These are phyloP conservation scores for Paramecium bursaria DNA, from an alignment of 73 alveolate species.

Conservation along the genomic window DNA sequence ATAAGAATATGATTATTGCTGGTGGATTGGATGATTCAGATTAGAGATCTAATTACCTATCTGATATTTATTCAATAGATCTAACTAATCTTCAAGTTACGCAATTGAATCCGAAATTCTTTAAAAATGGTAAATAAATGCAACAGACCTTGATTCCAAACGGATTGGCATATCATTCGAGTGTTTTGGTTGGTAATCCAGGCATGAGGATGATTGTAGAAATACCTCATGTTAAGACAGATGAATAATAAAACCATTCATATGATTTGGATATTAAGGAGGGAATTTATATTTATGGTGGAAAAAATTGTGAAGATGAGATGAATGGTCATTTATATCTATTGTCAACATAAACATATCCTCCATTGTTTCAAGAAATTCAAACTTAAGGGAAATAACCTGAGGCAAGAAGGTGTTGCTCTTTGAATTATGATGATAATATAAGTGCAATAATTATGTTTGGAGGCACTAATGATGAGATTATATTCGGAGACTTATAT, in stretches of 20 bases:
- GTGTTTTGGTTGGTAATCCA: constrained; percentile 17
- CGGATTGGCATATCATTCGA: constrained; percentile 24
- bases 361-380: neutral
- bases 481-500: constrained; percentile 1
- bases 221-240: neutral
- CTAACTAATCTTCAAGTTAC: neutral
- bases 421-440: constrained; percentile 35
- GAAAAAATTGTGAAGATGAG: constrained; percentile 5
- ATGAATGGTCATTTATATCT: neutral
- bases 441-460: neutral
- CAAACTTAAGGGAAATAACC: constrained; percentile 3
- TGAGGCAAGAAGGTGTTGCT: constrained; percentile 10
- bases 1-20: neutral
- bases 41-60: neutral
- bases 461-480: constrained; percentile 32
- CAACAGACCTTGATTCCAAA: neutral
- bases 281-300: constrained; percentile 32
- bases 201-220: constrained; percentile 5
- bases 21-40: constrained; percentile 28
- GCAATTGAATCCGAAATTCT: neutral
- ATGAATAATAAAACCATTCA: neutral
- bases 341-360: neutral
- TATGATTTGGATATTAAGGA: neutral
- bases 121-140: neutral
- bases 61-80: constrained; percentile 10